Evolutionary conservation across 2,329 filamentous ascomycete genomes (phyloP).

Genomic region (Trichoderma afroharzianum): DNA sequence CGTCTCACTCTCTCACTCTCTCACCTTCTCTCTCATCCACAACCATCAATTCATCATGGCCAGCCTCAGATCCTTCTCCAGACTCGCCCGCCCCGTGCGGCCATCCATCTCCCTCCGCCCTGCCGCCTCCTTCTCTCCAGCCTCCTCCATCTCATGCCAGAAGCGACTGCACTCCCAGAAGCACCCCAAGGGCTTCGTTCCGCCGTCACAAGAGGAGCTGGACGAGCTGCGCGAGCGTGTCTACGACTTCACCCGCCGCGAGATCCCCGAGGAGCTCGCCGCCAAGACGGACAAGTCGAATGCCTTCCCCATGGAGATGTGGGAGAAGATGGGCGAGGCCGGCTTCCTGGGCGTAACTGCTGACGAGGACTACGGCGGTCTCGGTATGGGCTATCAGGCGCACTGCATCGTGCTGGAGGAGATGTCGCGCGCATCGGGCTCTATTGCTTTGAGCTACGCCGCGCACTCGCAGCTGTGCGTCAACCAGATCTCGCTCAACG

Average conservation of each 20-base stretch:
- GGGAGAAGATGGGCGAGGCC: slow-evolving; percentile 87
- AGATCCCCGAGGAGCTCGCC: slow-evolving; percentile 81
- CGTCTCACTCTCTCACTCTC: too few relatives aligned
- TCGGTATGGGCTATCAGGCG: slow-evolving; percentile 93
- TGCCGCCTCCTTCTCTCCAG: slow-evolving; percentile 32
- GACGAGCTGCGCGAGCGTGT: slow-evolving; percentile 78
- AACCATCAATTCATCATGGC: slow-evolving; percentile 32
- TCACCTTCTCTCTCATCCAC: background rate
- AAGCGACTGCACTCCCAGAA: slow-evolving; percentile 52
- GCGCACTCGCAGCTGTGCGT: slow-evolving; percentile 95
- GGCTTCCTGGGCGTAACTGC: slow-evolving; percentile 91
- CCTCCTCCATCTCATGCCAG: slow-evolving; percentile 32
- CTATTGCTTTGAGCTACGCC: slow-evolving; percentile 86
- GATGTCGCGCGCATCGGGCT: slow-evolving; percentile 78
- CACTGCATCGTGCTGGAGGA: slow-evolving; percentile 97
- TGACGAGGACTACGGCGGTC: slow-evolving; percentile 84
- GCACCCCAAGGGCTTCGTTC: slow-evolving; percentile 59
- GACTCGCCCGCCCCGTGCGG: slow-evolving; percentile 36
- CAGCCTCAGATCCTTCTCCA: slow-evolving; percentile 37
- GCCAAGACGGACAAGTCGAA: slow-evolving; percentile 80
- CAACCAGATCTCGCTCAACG: slow-evolving; percentile 93
- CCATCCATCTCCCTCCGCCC: slow-evolving; percentile 32
- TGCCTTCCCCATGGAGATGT: slow-evolving; percentile 86
- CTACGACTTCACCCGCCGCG: slow-evolving; percentile 83
- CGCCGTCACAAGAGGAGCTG: slow-evolving; percentile 70